Base-by-base conservation (phyloP, 2,329 filamentous ascomycete genomes). In the Balansia obtecta region DNA sequence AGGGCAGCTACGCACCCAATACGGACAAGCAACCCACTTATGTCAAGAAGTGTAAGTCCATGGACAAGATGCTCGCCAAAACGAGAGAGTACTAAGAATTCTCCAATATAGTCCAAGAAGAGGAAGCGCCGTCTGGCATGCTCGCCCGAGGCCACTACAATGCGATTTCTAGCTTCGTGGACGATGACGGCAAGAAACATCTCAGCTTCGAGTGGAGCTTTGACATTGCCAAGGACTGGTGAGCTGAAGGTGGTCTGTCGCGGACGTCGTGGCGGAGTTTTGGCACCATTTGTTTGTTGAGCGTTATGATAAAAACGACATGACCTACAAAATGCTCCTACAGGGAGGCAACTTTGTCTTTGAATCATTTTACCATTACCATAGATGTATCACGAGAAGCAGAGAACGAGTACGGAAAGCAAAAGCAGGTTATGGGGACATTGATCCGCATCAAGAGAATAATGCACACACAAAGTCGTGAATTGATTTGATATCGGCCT, bases 141-240 rank as follows among this genome's bases (percentile, higher is more conserved):
- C 72, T 97, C 50, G 85, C 81, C 51, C 86, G 93, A 54, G 93
- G 89, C 56, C 83, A 89, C 70, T 98, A 98, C 77, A 85, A 86
- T 54, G 90, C 90, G 55, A 70, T 83, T 54, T 95, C 89, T 58
- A 88, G 82, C 69, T 98, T 98, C 67, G 79, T 95, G 55, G 93
- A 98, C 65, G 93, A 98, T 63, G 93, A 98, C 72, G 85, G 93
- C 68, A 83, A 88, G 70, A 83, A 79, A 56, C 90, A 98, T 70
- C 76, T 98, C 56, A 77, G 85, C 65, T 98, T 98, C 68, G 86
- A 95, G 62, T 98, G 93, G 93, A 82, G 84, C 54, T 97, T 98
- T 63, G 86, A 96, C 64, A 95, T 98, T 67, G 79, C 85, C 71
- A 98, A 97, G 79, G 88, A 95, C 66, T 97, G 93, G 93, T 87